These are phyloP conservation scores for Plantago coronopus DNA, from an alignment of 305 asterid genomes.

Conservation along the genomic window DNA sequence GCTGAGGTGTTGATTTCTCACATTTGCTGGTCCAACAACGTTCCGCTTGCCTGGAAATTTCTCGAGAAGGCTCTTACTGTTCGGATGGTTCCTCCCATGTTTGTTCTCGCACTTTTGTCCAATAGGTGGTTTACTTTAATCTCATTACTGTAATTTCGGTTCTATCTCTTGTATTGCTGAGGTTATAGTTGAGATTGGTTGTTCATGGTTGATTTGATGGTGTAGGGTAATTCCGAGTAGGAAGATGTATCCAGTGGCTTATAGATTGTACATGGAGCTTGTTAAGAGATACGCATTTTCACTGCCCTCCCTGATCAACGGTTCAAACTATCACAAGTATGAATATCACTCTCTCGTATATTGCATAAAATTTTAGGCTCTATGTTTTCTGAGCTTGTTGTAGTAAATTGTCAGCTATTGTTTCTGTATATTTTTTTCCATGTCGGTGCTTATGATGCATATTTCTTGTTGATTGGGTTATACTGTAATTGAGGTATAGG, in stretches of 20 bases:
- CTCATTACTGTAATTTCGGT: too few species aligned
- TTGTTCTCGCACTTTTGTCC: conserved; percentile 45
- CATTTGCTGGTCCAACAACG: conserved; percentile 50
- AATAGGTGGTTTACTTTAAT: conserved; percentile 26
- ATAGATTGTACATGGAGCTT: conserved; percentile 84
- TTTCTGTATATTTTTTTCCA: too few species aligned
- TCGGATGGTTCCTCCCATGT: conserved; percentile 47
- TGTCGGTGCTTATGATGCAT: too few species aligned
- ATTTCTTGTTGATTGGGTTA: too few species aligned
- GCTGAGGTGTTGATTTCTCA: conserved; percentile 43
- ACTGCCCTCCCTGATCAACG: conserved; percentile 59
- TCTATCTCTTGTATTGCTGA: neutral
- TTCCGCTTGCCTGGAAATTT: conserved; percentile 51
- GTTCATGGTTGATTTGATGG: neutral
- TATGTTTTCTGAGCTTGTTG: too few species aligned
- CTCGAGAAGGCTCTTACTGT: conserved; percentile 49
- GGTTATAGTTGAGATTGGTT: too few species aligned
- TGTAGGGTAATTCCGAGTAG: conserved; percentile 77
- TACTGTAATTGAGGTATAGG: too few species aligned
- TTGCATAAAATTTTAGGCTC: too few species aligned
- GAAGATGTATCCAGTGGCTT: conserved; percentile 66
- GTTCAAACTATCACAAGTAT: conserved; percentile 36
- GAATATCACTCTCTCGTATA: neutral
- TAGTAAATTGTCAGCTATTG: too few species aligned
- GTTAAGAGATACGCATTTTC: conserved; percentile 71